Conservation (phyloP, 2,329 filamentous ascomycete genomes). For the Cercospora sojina region DNA sequence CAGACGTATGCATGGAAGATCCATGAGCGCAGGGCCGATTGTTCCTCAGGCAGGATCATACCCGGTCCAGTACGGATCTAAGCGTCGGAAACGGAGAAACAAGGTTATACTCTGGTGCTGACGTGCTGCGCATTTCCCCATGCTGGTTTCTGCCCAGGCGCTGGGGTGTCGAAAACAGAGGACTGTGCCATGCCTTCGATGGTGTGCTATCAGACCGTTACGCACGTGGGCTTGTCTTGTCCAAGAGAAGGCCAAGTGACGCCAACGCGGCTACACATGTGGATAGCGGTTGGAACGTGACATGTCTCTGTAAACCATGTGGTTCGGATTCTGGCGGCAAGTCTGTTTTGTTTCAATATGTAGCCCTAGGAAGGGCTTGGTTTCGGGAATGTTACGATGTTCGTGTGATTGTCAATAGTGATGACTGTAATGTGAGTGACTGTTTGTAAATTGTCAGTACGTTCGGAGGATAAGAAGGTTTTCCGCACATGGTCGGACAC, state of each 20-base stretch:
- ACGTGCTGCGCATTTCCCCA: background rate
- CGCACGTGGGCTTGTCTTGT: background rate
- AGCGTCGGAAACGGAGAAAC: background rate
- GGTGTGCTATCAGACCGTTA: background rate
- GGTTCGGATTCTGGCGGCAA: background rate
- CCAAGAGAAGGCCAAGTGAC: background rate
- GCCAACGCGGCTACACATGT: background rate
- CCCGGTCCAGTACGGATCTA: background rate
- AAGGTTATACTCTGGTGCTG: background rate
- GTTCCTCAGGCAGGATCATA: background rate
- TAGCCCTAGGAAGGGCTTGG: background rate
- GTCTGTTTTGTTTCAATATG: background rate
- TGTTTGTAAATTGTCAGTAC: background rate
- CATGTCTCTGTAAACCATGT: background rate
- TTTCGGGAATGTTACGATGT: background rate
- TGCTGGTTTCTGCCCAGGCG: background rate
- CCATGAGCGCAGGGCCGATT: background rate
- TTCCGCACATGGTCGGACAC: slow-evolving; percentile 8
- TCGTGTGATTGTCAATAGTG: background rate
- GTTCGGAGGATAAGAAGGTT: background rate
- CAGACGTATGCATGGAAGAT: background rate
- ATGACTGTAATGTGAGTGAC: background rate
- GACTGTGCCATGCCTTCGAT: background rate
- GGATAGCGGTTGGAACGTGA: background rate
- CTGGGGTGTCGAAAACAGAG: background rate